Base-by-base conservation (phyloP, 2,329 filamentous ascomycete genomes). In the Falciphora oryzae region DNA sequence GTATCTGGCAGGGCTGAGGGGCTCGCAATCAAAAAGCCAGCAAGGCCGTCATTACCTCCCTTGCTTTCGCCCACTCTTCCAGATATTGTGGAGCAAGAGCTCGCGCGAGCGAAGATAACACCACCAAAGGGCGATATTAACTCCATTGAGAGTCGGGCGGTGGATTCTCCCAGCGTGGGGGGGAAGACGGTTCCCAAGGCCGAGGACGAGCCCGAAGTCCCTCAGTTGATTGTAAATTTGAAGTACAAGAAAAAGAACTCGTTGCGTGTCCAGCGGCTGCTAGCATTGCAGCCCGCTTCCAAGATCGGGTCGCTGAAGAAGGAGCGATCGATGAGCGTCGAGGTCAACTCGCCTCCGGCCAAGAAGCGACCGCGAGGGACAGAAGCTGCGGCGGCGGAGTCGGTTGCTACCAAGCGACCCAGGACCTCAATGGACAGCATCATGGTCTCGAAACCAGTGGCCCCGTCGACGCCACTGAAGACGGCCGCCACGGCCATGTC, bases 1-100 rank as follows among this genome's bases (percentile, higher is more conserved):
- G 58, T 65, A 28, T 64, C 67, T 56, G 59, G 69, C 70, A 67
- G 71, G 66, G 61, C 69, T 69, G 67, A 67, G 66, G 14, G 72
- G 72, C 44, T 66, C 13, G 67, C 71, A 0, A 69, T 69, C 3
- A 82, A 77, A 69, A 81, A 76, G 66, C 73, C 76, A 29, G 16
- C 32, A 27, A 78, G 71, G 62, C 71, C 75, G 1, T 71, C 76
- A 0, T 44, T 73, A 11, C 84, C 83, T 0, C 75, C 79, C 0
- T 74, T 86, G 8, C 75, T 87, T 14, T 87, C 84, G 0, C 84
- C 84, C 0, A 86, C 83, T 0, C 71, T 87, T 8, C 84, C 84
- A 1, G 75, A 81, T 0, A 71, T 80, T 25, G 74, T 87, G 0
- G 82, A 86, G 66, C 80, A 78, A 65, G 79, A 80, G 35, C 72